phyloP scores from a whole-genome alignment of 306 rosid genomes.

The Vigna nakashimae region DNA sequence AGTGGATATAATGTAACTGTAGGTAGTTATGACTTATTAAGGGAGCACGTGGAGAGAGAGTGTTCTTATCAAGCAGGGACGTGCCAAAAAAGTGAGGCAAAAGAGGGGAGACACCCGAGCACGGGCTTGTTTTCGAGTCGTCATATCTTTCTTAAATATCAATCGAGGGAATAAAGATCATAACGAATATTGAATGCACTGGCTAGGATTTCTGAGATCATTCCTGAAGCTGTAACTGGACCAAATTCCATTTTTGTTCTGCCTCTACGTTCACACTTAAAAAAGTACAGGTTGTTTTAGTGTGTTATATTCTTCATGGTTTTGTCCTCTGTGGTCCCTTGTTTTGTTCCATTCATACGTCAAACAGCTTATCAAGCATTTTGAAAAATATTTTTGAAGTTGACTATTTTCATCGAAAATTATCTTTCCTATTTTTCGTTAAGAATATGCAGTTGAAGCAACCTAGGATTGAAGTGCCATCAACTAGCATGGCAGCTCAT shows the following conservation, averaged over 20 bases:
- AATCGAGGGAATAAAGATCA: too few species aligned
- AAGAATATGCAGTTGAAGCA: slow-evolving; percentile 64
- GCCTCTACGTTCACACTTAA: slow-evolving; percentile 5
- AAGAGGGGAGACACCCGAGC: too few species aligned
- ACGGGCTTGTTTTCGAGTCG: too few species aligned
- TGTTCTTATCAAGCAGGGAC: too few species aligned
- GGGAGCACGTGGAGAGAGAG: too few species aligned
- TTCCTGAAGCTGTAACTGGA: too few species aligned
- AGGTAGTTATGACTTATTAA: too few species aligned
- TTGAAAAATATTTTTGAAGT: slow-evolving; percentile 23
- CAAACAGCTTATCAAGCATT: slow-evolving; percentile 21
- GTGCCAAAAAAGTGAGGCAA: too few species aligned
- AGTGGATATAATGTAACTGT: too few species aligned
- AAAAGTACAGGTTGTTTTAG: background rate
- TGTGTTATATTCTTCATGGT: slow-evolving; percentile 9
- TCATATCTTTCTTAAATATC: too few species aligned
- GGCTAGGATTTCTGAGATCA: too few species aligned
- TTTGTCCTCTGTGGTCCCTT: slow-evolving; percentile 3
- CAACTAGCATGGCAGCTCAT: slow-evolving; percentile 88
- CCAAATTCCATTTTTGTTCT: slow-evolving; percentile 1
- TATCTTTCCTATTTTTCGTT: slow-evolving; percentile 13
- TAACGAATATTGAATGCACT: too few species aligned
- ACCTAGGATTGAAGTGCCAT: slow-evolving; percentile 59
- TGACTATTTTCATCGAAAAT: slow-evolving; percentile 34
- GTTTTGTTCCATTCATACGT: slow-evolving; percentile 25